These are phyloP conservation scores for Globisporangium nagaii DNA, from an alignment of 352 stramenopile species.

Conservation along the genomic window DNA sequence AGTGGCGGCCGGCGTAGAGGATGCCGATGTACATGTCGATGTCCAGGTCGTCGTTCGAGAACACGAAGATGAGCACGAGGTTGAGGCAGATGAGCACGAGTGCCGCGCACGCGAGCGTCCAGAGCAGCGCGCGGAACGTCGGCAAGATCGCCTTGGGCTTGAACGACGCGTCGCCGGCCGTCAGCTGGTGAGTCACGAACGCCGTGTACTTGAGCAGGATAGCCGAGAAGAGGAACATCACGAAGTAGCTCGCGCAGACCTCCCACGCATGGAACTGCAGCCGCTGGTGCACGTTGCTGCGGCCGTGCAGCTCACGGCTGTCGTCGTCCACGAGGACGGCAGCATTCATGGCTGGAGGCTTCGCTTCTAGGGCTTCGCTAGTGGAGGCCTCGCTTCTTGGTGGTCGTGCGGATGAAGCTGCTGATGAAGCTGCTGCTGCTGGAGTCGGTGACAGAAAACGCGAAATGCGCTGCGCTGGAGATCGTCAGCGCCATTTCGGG, in stretches of 20 bases:
- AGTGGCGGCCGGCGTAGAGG: constrained; percentile 53
- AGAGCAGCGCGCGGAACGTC: constrained; percentile 53
- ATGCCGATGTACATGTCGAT: constrained; percentile 11
- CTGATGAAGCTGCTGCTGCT: too few relatives aligned
- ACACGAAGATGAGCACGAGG: constrained; percentile 32
- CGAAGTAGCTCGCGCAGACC: constrained; percentile 43
- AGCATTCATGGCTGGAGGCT: neutral
- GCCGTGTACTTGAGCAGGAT: constrained; percentile 41
- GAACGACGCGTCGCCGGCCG: constrained; percentile 30
- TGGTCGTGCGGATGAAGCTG: too few relatives aligned
- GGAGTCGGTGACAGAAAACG: too few relatives aligned
- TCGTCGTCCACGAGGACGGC: neutral
- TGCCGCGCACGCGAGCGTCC: constrained; percentile 25
- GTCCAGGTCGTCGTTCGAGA: constrained; percentile 22
- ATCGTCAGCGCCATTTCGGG: too few relatives aligned
- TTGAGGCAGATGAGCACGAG: constrained; percentile 30
- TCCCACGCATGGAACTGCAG: constrained; percentile 37
- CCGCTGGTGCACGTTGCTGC: neutral
- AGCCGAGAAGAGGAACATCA: constrained; percentile 51
- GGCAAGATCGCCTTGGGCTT: constrained; percentile 56
- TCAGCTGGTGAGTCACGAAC: constrained; percentile 28
- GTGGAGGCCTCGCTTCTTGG: too few relatives aligned
- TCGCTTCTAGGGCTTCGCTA: too few relatives aligned
- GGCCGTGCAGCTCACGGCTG: neutral
- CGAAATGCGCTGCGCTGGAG: too few relatives aligned